Conservation (phyloP, 1,284 basidiomycete species). For the Phylloporus sp. region DNA sequence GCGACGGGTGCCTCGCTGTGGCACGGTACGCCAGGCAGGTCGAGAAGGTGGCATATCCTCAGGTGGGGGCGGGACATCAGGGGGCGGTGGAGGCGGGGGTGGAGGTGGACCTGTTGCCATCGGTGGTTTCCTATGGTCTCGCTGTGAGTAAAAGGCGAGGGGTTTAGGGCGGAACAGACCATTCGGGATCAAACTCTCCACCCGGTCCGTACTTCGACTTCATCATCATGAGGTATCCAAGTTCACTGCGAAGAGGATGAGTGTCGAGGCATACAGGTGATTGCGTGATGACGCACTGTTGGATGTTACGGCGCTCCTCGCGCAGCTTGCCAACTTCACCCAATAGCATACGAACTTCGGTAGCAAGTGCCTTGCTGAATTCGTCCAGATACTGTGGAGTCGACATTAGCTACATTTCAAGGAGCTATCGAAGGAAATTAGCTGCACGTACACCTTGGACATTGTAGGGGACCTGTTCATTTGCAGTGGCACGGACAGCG, state of each 20-base stretch:
- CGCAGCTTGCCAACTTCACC: slow-evolving; percentile 77
- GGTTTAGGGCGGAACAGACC: slow-evolving; percentile 44
- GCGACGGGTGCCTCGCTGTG: slow-evolving; percentile 44
- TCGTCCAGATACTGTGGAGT: slow-evolving; percentile 68
- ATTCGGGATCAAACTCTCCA: slow-evolving; percentile 75
- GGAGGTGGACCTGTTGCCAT: slow-evolving; percentile 41
- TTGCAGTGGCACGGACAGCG: slow-evolving; percentile 64
- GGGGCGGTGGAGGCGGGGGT: slow-evolving; percentile 46
- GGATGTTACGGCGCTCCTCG: slow-evolving; percentile 69
- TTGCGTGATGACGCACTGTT: slow-evolving; percentile 57
- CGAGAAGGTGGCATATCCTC: slow-evolving; percentile 46
- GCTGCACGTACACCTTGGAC: slow-evolving; percentile 60
- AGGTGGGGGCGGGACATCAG: slow-evolving; percentile 44
- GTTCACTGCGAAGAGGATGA: slow-evolving; percentile 52
- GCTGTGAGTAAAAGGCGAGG: slow-evolving; percentile 3
- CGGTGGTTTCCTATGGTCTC: slow-evolving; percentile 50
- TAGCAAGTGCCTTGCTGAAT: slow-evolving; percentile 77
- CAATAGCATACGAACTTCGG: slow-evolving; percentile 78
- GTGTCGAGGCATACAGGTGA: not conserved
- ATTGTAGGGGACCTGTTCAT: slow-evolving; percentile 76
- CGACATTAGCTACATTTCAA: slow-evolving; percentile 11
- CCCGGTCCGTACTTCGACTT: slow-evolving; percentile 75
- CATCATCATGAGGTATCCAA: slow-evolving; percentile 66
- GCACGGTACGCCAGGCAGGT: slow-evolving; percentile 62
- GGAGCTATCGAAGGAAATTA: not conserved